phyloP scores from a whole-genome alignment of 169 alveolate species.

The Toxoplasma gondii region DNA sequence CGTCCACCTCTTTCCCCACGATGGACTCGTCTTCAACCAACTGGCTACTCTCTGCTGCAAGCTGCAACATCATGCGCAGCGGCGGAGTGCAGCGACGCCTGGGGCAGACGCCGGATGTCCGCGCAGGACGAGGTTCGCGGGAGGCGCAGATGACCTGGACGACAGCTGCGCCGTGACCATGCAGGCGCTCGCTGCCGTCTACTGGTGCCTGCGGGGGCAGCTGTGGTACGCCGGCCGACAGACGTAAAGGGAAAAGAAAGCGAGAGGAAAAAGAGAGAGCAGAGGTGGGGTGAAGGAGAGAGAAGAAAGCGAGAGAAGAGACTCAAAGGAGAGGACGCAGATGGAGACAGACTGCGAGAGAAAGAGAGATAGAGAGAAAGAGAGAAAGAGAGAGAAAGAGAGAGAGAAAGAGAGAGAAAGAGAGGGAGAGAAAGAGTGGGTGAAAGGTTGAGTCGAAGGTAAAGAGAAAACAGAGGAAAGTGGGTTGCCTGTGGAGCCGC shows the following conservation, averaged over 20 bases:
- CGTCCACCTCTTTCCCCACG: background rate
- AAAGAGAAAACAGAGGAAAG: no score
- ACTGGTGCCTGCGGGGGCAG: background rate
- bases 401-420: no score
- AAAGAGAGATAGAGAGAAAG: background rate
- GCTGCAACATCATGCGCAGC: background rate
- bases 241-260: background rate
- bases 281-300: background rate
- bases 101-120: background rate
- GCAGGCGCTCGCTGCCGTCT: background rate
- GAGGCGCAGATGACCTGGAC: background rate
- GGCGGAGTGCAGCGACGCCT: background rate
- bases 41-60: background rate
- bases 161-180: background rate
- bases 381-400: background rate
- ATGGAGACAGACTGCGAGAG: background rate
- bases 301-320: background rate
- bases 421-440: no score
- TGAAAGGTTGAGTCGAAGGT: no score
- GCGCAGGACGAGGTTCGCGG: background rate
- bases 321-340: no score
- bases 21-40: constrained; percentile 3
- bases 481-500: no score
- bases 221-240: background rate
- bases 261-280: background rate